phyloP scores from a whole-genome alignment of 192 early-diverging fungal genomes.

The Backusella macrospora region DNA sequence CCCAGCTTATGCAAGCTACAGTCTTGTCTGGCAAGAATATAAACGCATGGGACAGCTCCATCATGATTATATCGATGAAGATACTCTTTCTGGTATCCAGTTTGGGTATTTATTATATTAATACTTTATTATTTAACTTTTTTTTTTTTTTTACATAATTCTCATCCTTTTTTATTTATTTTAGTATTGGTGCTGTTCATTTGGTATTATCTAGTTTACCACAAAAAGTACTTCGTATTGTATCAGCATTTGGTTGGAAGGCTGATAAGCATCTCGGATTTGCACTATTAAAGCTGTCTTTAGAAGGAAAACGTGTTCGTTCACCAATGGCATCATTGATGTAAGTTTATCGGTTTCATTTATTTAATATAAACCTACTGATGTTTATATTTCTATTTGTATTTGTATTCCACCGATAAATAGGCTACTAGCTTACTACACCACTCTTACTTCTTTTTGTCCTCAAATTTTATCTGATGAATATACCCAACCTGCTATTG shows the following conservation, averaged over 20 bases:
- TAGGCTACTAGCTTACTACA: conserved; percentile 37
- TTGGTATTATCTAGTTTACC: conserved; percentile 52
- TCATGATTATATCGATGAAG: conserved; percentile 35
- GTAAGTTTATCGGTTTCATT: conserved; percentile 31
- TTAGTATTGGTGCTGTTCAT: conserved; percentile 44
- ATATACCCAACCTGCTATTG: conserved; percentile 28
- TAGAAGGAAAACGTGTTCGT: conserved; percentile 50
- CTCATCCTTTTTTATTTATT: not conserved
- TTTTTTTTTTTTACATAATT: not conserved
- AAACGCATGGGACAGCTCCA: conserved; percentile 44
- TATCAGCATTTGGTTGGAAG: conserved; percentile 57
- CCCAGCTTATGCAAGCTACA: conserved; percentile 40
- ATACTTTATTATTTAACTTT: not conserved
- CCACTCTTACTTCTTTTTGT: conserved; percentile 29
- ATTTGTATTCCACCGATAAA: not conserved
- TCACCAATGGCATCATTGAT: conserved; percentile 55
- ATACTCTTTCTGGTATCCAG: conserved; percentile 44
- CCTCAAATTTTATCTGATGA: conserved; percentile 34
- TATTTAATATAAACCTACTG: not conserved
- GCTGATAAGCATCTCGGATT: conserved; percentile 57
- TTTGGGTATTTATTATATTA: conserved; percentile 35
- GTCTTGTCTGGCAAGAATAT: conserved; percentile 44
- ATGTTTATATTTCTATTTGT: not conserved
- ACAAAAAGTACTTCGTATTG: conserved; percentile 49
- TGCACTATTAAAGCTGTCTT: conserved; percentile 47